A percentile compares a stretch with the other conserved stretches of the same genome.
Conservation (phyloP, 805 yeast genomes). For the Candida schatavii region DNA sequence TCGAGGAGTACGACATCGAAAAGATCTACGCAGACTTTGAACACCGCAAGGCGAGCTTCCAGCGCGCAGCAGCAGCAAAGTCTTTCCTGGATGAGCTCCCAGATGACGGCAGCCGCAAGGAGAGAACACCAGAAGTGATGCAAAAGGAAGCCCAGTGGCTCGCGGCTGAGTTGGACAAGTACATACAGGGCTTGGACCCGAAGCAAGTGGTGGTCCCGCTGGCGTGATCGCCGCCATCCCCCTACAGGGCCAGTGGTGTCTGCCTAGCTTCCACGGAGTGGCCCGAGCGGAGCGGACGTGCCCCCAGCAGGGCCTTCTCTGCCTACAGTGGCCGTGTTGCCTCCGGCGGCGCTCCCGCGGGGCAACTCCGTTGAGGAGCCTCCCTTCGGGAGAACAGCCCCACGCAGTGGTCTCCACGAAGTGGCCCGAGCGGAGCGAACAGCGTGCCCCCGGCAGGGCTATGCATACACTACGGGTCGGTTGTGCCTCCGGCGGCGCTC, state of each 20-base stretch:
- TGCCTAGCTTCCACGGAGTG: too few relatives aligned
- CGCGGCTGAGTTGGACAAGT: constrained; percentile 36
- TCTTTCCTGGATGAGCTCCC: constrained; percentile 30
- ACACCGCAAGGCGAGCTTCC: constrained; percentile 21
- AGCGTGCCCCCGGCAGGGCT: background rate
- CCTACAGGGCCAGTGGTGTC: background rate
- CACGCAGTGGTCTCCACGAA: background rate
- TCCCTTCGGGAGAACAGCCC: background rate
- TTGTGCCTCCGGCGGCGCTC: too few relatives aligned
- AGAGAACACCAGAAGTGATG: constrained; percentile 67
- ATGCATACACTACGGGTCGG: too few relatives aligned
- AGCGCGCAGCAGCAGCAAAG: constrained; percentile 16
- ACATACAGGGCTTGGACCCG: constrained; percentile 5
- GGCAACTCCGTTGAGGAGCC: background rate
- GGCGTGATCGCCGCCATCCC: background rate
- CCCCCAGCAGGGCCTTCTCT: too few relatives aligned
- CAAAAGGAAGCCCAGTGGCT: constrained; percentile 63
- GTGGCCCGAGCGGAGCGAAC: background rate
- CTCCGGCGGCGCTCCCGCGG: background rate
- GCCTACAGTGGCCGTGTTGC: too few relatives aligned
- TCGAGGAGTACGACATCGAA: constrained; percentile 58
- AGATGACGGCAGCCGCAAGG: constrained; percentile 51
- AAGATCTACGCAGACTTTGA: constrained; percentile 24
- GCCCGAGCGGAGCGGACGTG: too few relatives aligned
- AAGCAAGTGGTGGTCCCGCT: constrained; percentile 1